A percentile compares a stretch with the other conserved stretches of the same genome.
These are phyloP conservation scores for Ailanthus altissimus DNA, from an alignment of 345 rosid species.

Conservation along the genomic window DNA sequence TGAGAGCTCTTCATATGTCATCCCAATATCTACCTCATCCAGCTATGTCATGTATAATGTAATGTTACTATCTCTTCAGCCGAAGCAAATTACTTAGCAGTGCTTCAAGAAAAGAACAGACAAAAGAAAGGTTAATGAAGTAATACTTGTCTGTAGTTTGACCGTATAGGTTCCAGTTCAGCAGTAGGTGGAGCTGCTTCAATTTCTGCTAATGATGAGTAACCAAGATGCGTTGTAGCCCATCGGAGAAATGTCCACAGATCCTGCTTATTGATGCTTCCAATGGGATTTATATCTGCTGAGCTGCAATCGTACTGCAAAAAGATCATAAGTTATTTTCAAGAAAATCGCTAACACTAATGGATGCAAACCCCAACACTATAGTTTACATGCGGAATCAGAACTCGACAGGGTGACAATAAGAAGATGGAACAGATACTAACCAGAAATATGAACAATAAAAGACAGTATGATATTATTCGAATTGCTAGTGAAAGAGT, in stretches of 20 bases:
- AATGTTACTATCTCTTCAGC: not conserved
- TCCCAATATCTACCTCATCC: slow-evolving; percentile 90
- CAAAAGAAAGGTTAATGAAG: not conserved
- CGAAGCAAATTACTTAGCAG: not conserved
- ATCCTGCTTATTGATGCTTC: slow-evolving; percentile 90
- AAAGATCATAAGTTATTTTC: slow-evolving; percentile 1
- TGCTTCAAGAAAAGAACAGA: too few species aligned
- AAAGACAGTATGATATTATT: not conserved
- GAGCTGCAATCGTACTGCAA: slow-evolving; percentile 94
- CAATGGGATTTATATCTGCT: slow-evolving; percentile 95
- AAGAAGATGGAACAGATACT: not conserved
- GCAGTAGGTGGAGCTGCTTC: slow-evolving; percentile 99
- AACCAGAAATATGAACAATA: not conserved
- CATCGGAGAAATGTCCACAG: slow-evolving; percentile 76
- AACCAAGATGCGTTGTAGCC: slow-evolving; percentile 89
- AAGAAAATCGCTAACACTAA: not conserved
- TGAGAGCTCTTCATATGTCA: slow-evolving; percentile 93
- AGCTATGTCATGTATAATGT: slow-evolving; percentile 48
- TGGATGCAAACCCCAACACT: too few species aligned
- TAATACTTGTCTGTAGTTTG: slow-evolving; percentile 82
- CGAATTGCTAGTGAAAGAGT: not conserved
- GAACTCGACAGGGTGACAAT: not conserved
- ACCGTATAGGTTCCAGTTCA: slow-evolving; percentile 89
- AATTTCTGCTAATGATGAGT: slow-evolving; percentile 77
- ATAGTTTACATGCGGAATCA: not conserved